Percentiles rank a stretch among this genome's conserved stretches.
These are phyloP conservation scores for Desmodesmus armatus DNA, from an alignment of 139 green algal species.

Conservation along the genomic window DNA sequence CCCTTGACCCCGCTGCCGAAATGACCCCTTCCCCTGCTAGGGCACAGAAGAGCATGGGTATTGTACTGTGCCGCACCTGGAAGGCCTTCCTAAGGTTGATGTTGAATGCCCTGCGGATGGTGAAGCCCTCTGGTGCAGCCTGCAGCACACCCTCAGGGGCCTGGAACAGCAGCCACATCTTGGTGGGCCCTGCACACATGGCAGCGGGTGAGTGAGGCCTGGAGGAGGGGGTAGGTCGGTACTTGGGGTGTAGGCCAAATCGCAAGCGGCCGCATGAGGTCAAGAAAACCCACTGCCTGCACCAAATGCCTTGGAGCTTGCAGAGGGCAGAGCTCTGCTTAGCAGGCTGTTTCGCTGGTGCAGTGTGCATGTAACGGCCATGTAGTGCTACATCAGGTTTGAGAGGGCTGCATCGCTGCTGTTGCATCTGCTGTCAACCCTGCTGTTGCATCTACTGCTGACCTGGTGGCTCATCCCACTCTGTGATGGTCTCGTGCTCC, in stretches of 20 bases:
- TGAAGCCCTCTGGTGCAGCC: slow-evolving; percentile 14
- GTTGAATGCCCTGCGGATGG: slow-evolving; percentile 9
- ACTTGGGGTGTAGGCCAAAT: too few relatives aligned
- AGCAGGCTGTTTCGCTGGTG: too few relatives aligned
- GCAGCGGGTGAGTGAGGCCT: too few relatives aligned
- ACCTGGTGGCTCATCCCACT: slow-evolving; percentile 31
- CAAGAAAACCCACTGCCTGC: too few relatives aligned
- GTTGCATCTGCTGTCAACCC: too few relatives aligned
- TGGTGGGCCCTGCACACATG: slow-evolving; percentile 37
- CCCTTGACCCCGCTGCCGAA: background rate
- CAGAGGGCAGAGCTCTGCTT: too few relatives aligned
- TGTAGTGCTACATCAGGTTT: too few relatives aligned
- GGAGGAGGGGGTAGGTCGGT: too few relatives aligned
- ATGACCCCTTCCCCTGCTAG: background rate
- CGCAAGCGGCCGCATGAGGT: too few relatives aligned
- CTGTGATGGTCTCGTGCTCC: slow-evolving; percentile 16
- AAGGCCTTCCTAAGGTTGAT: slow-evolving; percentile 37
- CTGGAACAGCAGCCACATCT: slow-evolving; percentile 34
- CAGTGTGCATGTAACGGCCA: too few relatives aligned
- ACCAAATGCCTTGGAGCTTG: too few relatives aligned
- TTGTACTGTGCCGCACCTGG: slow-evolving; percentile 1
- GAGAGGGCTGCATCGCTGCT: too few relatives aligned
- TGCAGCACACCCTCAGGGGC: background rate
- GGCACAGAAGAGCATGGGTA: background rate
- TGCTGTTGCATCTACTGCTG: background rate